Evolutionary conservation across 257 asterid genomes (phyloP).

Genomic region (Solanum chiquidenum): DNA sequence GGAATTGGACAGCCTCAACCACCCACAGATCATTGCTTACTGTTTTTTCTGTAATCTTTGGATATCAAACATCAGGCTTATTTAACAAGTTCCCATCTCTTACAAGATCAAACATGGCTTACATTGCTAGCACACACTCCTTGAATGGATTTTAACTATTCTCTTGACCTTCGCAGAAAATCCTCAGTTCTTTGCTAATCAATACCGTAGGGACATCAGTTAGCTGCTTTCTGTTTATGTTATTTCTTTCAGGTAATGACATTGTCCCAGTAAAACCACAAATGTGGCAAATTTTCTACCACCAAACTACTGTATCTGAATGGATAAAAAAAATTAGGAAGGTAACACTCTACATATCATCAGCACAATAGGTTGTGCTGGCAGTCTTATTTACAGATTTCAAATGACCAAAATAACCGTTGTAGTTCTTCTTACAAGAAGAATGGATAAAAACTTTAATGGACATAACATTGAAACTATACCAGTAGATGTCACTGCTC

Average conservation of each 20-base stretch:
- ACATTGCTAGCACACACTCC: background rate
- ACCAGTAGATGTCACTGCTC: background rate
- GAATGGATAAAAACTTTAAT: background rate
- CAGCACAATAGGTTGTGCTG: background rate
- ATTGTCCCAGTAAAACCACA: background rate
- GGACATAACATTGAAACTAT: background rate
- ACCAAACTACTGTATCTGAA: background rate
- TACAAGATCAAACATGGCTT: background rate
- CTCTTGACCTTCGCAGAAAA: background rate
- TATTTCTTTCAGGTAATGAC: background rate
- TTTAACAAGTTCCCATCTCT: background rate
- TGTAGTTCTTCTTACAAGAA: background rate
- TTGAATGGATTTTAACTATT: background rate
- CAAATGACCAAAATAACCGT: background rate
- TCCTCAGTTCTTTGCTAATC: background rate
- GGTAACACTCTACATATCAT: background rate
- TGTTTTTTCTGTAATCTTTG: background rate
- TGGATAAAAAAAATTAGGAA: background rate
- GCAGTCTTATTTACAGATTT: background rate
- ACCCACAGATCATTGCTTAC: background rate
- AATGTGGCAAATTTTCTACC: background rate
- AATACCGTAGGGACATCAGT: background rate
- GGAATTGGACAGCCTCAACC: background rate
- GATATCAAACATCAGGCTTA: background rate
- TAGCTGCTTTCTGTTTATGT: background rate